Conservation (phyloP, 495 filamentous ascomycete genomes). For the Penicilliopsis zonata region DNA sequence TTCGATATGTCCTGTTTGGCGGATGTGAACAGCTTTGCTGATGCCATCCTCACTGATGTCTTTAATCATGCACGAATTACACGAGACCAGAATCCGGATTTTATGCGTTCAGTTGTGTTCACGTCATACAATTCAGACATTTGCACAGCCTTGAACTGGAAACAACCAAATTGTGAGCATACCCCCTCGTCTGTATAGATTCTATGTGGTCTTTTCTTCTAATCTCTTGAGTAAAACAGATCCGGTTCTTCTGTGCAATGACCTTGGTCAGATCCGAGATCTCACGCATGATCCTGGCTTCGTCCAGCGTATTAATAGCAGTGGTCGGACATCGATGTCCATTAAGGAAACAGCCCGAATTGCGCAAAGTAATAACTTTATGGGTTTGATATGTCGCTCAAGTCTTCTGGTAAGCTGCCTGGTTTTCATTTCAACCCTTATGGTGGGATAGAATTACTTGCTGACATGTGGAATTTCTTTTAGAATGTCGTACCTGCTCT, state of each 20-base stretch:
- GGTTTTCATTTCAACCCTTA: neutral
- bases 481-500: conserved; percentile 89
- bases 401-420: conserved; percentile 58
- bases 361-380: conserved; percentile 92
- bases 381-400: conserved; percentile 88
- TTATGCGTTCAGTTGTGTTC: conserved; percentile 78
- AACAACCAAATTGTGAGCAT: conserved; percentile 84
- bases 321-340: conserved; percentile 60
- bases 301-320: conserved; percentile 40
- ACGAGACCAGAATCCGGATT: conserved; percentile 52
- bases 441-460: conserved; percentile 1
- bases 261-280: conserved; percentile 52
- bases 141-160: conserved; percentile 94
- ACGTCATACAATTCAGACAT: conserved; percentile 81
- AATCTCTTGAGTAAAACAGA: conserved; percentile 35
- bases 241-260: conserved; percentile 89
- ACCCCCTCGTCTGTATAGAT: neutral
- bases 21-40: conserved; percentile 81
- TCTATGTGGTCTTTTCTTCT: conserved; percentile 1
- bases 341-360: conserved; percentile 92
- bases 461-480: conserved; percentile 13
- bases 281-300: conserved; percentile 30
- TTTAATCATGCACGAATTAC: conserved; percentile 82
- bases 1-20: conserved; percentile 55
- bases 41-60: conserved; percentile 69